phyloP scores from a whole-genome alignment of 768 basidiomycete species.

The Serendipita sp. region DNA sequence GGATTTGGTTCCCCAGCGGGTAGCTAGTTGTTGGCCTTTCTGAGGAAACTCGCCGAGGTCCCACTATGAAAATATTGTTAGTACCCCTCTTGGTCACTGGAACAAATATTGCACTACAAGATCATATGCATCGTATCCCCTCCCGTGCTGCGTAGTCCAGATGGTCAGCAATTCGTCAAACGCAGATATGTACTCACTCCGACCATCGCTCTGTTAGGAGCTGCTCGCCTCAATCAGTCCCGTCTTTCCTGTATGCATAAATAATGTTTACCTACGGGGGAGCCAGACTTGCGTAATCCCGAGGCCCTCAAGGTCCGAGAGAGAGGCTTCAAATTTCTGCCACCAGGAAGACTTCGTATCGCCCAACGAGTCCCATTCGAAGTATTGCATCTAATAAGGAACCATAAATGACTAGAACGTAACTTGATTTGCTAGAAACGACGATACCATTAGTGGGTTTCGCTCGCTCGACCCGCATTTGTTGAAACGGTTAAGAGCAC shows the following conservation, averaged over 20 bases:
- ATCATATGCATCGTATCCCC: constrained; percentile 79
- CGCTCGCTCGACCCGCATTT: too few relatives aligned
- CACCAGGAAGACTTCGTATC: constrained; percentile 53
- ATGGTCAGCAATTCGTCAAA: not conserved
- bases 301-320: constrained; percentile 43
- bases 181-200: constrained; percentile 25
- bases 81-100: not conserved
- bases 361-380: constrained; percentile 58
- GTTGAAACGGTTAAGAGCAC: not conserved
- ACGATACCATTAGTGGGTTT: too few relatives aligned
- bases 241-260: not conserved
- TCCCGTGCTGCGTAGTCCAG: constrained; percentile 32
- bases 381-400: constrained; percentile 50
- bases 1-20: constrained; percentile 78
- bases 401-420: too few relatives aligned
- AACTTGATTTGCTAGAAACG: too few relatives aligned
- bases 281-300: constrained; percentile 75
- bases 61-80: constrained; percentile 38
- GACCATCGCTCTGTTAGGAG: constrained; percentile 61
- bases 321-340: constrained; percentile 51
- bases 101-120: constrained; percentile 28
- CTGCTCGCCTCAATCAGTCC: not conserved
- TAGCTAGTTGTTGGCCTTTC: constrained; percentile 41
- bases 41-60: constrained; percentile 75
- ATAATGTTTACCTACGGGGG: constrained; percentile 27